These are phyloP conservation scores for Macrophomina pseudophaseolina DNA, from an alignment of 2,329 filamentous ascomycete genomes.

Conservation along the genomic window DNA sequence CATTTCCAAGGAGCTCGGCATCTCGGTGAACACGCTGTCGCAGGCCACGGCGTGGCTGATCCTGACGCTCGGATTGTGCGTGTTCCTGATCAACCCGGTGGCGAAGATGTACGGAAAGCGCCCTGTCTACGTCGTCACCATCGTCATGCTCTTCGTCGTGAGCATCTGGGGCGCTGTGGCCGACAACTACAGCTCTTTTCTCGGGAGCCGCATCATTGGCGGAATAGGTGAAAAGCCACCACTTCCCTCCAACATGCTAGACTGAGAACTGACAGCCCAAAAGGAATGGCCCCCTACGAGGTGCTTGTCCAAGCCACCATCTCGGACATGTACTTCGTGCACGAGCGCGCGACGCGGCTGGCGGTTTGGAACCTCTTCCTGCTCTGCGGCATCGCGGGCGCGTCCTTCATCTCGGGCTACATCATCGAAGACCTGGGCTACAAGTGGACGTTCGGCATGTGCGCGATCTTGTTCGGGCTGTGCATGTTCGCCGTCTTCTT, in stretches of 20 bases:
- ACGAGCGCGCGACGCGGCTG: slow-evolving; percentile 48
- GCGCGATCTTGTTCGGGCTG: slow-evolving; percentile 46
- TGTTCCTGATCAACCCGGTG: slow-evolving; percentile 59
- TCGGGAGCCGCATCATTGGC: slow-evolving; percentile 53
- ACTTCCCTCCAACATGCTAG: no score
- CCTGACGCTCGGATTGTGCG: slow-evolving; percentile 53
- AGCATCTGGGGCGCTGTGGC: slow-evolving; percentile 56
- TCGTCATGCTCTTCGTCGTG: slow-evolving; percentile 54
- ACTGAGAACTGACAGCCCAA: background rate
- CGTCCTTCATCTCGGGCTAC: slow-evolving; percentile 46
- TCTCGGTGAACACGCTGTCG: slow-evolving; percentile 51
- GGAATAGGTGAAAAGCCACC: slow-evolving; percentile 42
- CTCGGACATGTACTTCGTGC: slow-evolving; percentile 52
- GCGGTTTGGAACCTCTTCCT: slow-evolving; percentile 49
- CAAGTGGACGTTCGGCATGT: slow-evolving; percentile 49
- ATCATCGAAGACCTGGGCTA: slow-evolving; percentile 49
- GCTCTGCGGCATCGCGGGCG: slow-evolving; percentile 46
- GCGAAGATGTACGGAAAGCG: slow-evolving; percentile 58
- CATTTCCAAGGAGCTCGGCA: slow-evolving; percentile 50
- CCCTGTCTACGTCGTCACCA: slow-evolving; percentile 56
- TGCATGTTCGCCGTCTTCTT: slow-evolving; percentile 37
- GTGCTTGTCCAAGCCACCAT: slow-evolving; percentile 59
- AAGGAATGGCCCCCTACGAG: slow-evolving; percentile 57
- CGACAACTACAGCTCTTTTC: slow-evolving; percentile 52
- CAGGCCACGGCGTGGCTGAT: slow-evolving; percentile 57